A percentile compares a stretch with the other conserved stretches of the same genome.
These are phyloP conservation scores for Rhizopogon parksii DNA, from an alignment of 1,284 basidiomycete genomes.

Conservation along the genomic window DNA sequence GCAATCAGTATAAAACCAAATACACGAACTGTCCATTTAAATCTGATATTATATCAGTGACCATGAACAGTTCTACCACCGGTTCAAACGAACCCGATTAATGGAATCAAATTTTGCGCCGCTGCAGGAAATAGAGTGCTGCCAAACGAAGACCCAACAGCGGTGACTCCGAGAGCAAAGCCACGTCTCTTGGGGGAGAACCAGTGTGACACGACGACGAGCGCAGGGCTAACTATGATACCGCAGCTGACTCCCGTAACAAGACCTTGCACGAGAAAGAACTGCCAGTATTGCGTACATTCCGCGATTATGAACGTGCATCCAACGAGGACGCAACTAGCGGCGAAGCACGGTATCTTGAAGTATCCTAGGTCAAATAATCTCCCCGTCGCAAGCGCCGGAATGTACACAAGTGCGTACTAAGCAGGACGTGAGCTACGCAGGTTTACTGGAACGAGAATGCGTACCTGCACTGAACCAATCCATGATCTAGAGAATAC, in stretches of 20 bases:
- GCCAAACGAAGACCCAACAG: constrained; percentile 38
- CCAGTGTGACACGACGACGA: constrained; percentile 43
- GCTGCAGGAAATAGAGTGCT: constrained; percentile 39
- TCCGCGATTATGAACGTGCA: constrained; percentile 45
- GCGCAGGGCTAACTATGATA: constrained; percentile 38
- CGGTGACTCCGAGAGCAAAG: constrained; percentile 34
- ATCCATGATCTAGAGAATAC: constrained; percentile 30
- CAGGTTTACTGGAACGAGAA: background rate
- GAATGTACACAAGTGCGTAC: constrained; percentile 38
- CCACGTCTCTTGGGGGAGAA: constrained; percentile 32
- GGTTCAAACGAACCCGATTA: constrained; percentile 28
- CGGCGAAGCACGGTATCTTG: constrained; percentile 29
- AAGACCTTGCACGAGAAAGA: constrained; percentile 45
- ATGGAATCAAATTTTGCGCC: constrained; percentile 33
- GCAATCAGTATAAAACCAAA: constrained; percentile 37
- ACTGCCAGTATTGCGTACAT: constrained; percentile 47
- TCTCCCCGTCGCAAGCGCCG: constrained; percentile 23
- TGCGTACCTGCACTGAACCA: constrained; percentile 29
- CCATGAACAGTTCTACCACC: background rate
- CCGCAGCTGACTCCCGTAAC: constrained; percentile 34
- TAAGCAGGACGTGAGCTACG: constrained; percentile 6
- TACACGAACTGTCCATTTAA: constrained; percentile 43
- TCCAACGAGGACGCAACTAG: constrained; percentile 35
- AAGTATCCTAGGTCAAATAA: constrained; percentile 27
- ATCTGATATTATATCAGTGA: constrained; percentile 11